phyloP scores from a whole-genome alignment of 192 early-diverging fungal species.

The Rhizophagus clarus region DNA sequence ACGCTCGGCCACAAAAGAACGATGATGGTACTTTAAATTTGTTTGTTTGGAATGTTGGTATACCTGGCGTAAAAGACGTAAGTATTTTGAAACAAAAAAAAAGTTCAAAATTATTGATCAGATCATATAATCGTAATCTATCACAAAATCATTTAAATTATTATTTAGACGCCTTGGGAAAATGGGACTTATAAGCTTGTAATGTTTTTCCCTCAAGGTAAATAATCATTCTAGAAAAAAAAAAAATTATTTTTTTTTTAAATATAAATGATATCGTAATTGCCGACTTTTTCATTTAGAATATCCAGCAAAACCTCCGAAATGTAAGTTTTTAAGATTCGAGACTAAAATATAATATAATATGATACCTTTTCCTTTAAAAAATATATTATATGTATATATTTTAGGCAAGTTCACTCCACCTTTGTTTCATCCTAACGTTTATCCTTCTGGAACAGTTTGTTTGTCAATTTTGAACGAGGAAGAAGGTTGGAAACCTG shows the following conservation, averaged over 20 bases:
- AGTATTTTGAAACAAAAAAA: conserved; percentile 1
- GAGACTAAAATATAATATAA: too few species aligned
- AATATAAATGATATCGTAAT: background rate
- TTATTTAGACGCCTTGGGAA: conserved; percentile 80
- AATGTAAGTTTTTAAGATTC: too few species aligned
- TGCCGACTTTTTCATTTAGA: conserved; percentile 30
- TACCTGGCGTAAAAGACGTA: conserved; percentile 55
- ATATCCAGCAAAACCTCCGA: conserved; percentile 51
- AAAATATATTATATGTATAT: background rate
- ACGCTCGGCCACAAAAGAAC: conserved; percentile 86
- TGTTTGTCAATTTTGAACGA: conserved; percentile 97
- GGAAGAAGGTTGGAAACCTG: conserved; percentile 93
- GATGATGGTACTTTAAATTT: conserved; percentile 58
- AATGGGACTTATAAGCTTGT: conserved; percentile 82
- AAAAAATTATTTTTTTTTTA: background rate
- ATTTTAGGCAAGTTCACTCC: conserved; percentile 67
- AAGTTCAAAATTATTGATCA: background rate
- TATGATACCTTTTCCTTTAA: background rate
- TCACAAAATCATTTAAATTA: conserved; percentile 10
- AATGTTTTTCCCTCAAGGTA: conserved; percentile 80
- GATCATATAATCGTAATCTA: background rate
- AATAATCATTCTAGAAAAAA: conserved; percentile 38
- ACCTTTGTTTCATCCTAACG: conserved; percentile 90
- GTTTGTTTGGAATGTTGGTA: conserved; percentile 44
- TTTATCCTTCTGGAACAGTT: conserved; percentile 97